Percentiles rank a stretch among this genome's conserved stretches.
Conservation (phyloP, 2,329 filamentous ascomycete genomes). For the Didymella pinodella region DNA sequence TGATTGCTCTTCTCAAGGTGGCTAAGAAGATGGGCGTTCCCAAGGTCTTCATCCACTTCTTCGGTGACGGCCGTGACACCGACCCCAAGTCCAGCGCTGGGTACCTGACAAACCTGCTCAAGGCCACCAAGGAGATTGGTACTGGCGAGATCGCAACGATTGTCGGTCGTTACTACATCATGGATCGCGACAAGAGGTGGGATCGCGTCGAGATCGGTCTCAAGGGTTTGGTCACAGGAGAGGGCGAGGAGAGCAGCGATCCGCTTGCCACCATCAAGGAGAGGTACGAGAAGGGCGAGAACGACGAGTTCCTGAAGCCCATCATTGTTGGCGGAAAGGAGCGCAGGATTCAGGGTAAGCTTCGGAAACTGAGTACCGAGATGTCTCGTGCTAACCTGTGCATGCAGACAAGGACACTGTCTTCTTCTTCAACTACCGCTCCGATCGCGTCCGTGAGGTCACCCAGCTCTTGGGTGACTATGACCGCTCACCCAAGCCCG, state of each 20-base stretch:
- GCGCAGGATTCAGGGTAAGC: constrained; percentile 78
- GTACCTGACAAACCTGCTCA: constrained; percentile 87
- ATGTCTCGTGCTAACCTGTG: constrained; percentile 40
- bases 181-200: constrained; percentile 99
- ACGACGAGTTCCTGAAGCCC: constrained; percentile 97
- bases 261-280: constrained; percentile 86
- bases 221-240: constrained; percentile 83
- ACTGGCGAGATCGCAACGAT: constrained; percentile 88
- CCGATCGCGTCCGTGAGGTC: constrained; percentile 94
- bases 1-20: constrained; percentile 85
- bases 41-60: constrained; percentile 98
- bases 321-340: constrained; percentile 93
- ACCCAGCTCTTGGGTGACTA: constrained; percentile 92
- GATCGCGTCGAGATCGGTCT: constrained; percentile 90
- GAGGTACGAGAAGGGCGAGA: constrained; percentile 86
- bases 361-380: constrained; percentile 32
- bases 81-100: constrained; percentile 92
- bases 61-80: constrained; percentile 96
- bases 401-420: constrained; percentile 82
- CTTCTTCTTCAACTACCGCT: constrained; percentile 99
- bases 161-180: constrained; percentile 96
- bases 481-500: constrained; percentile 87
- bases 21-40: constrained; percentile 89
- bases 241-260: constrained; percentile 86
- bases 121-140: constrained; percentile 82